Percentiles rank a stretch among this genome's conserved stretches.
Evolutionary conservation across 2,329 filamentous ascomycete species (phyloP).

Genomic region (Aureobasidium pullulans): DNA sequence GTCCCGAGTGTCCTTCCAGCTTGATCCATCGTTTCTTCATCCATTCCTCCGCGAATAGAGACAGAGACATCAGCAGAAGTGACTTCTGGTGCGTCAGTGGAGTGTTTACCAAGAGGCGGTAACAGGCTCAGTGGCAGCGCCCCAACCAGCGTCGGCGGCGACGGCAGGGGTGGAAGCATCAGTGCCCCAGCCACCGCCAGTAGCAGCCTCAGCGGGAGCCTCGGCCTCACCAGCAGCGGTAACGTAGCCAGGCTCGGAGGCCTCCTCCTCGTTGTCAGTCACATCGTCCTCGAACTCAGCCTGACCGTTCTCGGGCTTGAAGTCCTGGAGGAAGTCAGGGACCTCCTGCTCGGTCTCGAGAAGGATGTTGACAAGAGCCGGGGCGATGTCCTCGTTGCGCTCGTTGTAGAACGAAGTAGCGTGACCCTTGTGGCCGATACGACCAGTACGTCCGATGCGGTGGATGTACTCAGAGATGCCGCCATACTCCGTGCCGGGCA

Average conservation of each 20-base stretch:
- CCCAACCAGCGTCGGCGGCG: not conserved
- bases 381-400: slow-evolving; percentile 63
- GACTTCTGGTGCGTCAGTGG: too few relatives aligned
- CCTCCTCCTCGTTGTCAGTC: slow-evolving; percentile 32
- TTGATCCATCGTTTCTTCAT: too few relatives aligned
- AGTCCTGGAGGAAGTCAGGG: slow-evolving; percentile 70
- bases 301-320: slow-evolving; percentile 51
- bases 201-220: slow-evolving; percentile 8
- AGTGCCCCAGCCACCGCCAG: slow-evolving; percentile 18
- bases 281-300: slow-evolving; percentile 48
- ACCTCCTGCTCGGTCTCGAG: slow-evolving; percentile 71
- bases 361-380: slow-evolving; percentile 70
- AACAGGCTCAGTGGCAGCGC: not conserved
- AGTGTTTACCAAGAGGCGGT: not conserved
- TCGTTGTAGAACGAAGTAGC: slow-evolving; percentile 88
- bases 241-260: slow-evolving; percentile 14
- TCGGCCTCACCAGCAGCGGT: slow-evolving; percentile 17
- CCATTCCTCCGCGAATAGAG: too few relatives aligned
- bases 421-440: slow-evolving; percentile 79
- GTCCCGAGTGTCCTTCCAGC: not conserved
- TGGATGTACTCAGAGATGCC: slow-evolving; percentile 92
- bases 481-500: slow-evolving; percentile 67
- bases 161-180: slow-evolving; percentile 8
- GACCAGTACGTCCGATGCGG: slow-evolving; percentile 89
- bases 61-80: too few relatives aligned